Conservation (phyloP, 495 filamentous ascomycete species). For the Tricharina praecox region DNA sequence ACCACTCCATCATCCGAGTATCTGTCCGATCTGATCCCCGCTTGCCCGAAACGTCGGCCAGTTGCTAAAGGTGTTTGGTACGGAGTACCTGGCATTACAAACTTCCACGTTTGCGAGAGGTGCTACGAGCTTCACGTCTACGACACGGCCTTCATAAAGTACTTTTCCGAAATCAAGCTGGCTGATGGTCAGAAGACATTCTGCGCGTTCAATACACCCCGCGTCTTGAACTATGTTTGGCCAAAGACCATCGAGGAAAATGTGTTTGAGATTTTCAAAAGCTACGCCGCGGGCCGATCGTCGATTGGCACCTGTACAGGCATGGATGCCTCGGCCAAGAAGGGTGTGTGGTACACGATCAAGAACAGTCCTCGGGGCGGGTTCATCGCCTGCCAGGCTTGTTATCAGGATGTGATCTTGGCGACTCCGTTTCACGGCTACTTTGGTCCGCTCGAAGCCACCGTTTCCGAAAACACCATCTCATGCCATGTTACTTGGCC, state of each 20-base stretch:
- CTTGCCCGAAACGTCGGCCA: background rate
- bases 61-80: constrained; percentile 5
- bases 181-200: background rate
- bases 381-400: constrained; percentile 7
- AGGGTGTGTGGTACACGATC: constrained; percentile 2
- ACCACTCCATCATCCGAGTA: constrained; percentile 1
- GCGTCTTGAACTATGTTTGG: constrained; percentile 4
- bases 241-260: background rate
- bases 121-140: constrained; percentile 9
- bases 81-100: background rate
- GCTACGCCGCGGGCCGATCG: background rate
- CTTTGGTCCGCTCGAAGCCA: background rate
- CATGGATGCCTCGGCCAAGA: background rate
- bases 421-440: background rate
- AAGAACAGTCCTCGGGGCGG: background rate
- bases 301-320: background rate
- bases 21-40: constrained; percentile 2
- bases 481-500: constrained; percentile 6
- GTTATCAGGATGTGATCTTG: constrained; percentile 7
- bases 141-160: background rate
- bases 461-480: background rate
- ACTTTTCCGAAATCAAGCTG: background rate
- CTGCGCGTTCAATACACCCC: constrained; percentile 6
- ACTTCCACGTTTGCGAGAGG: constrained; percentile 3
- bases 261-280: background rate